These are phyloP conservation scores for Penicillium sp. DNA, from an alignment of 2,329 filamentous ascomycete species.

Conservation along the genomic window DNA sequence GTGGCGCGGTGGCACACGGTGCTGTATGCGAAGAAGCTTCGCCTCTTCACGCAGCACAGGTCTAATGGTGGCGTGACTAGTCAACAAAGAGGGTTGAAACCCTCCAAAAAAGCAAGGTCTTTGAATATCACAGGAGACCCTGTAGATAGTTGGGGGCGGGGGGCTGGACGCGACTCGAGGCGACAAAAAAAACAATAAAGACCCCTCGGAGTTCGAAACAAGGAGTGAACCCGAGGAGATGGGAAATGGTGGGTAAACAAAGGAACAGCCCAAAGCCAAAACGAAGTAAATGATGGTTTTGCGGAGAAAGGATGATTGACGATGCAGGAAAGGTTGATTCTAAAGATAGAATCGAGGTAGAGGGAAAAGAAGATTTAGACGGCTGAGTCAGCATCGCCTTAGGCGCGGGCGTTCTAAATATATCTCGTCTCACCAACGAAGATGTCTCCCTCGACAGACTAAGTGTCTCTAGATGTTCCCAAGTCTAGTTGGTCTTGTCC, in stretches of 20 bases:
- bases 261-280: conserved; percentile 4
- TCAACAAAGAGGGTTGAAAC: conserved; percentile 2
- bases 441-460: no score
- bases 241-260: not conserved
- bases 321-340: conserved; percentile 31
- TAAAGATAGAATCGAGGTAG: conserved; percentile 29
- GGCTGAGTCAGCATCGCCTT: conserved; percentile 12
- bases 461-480: not conserved
- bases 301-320: conserved; percentile 12
- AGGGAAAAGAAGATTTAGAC: conserved; percentile 5
- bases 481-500: not conserved
- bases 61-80: not conserved
- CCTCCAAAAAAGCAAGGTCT: not conserved
- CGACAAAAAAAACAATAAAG: not conserved
- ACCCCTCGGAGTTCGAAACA: conserved; percentile 2
- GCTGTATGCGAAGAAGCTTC: not conserved
- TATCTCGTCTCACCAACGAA: not conserved
- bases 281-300: conserved; percentile 16
- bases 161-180: conserved; percentile 12
- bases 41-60: not conserved
- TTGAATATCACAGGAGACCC: conserved; percentile 2
- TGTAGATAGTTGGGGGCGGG: conserved; percentile 8
- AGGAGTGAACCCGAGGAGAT: conserved; percentile 9
- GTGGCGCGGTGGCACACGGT: not conserved
- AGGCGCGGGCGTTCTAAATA: conserved; percentile 11